phyloP scores from a whole-genome alignment of 2,329 filamentous ascomycete genomes.

The Ophiosphaerella herpotricha region DNA sequence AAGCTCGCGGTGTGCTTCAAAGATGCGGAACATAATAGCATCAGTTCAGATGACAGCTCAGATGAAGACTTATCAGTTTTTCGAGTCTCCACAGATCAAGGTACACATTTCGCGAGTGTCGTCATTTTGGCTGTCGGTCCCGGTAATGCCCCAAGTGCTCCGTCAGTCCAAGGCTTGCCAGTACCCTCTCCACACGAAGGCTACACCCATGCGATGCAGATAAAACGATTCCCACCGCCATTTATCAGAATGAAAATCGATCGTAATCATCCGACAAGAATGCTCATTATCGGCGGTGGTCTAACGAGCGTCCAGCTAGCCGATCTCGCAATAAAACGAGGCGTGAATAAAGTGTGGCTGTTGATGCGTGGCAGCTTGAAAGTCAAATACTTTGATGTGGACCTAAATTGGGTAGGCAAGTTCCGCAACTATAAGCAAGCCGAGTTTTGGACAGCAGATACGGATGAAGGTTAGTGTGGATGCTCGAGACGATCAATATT shows the following conservation, averaged over 20 bases:
- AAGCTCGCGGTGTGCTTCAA: conserved; percentile 48
- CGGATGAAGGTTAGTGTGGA: conserved; percentile 57
- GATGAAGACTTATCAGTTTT: conserved; percentile 62
- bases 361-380: conserved; percentile 66
- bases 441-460: conserved; percentile 76
- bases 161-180: conserved; percentile 52
- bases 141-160: conserved; percentile 58
- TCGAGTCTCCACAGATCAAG: conserved; percentile 62
- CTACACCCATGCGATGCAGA: conserved; percentile 68
- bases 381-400: conserved; percentile 79
- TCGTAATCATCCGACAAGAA: conserved; percentile 54
- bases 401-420: conserved; percentile 79
- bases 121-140: conserved; percentile 75
- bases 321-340: conserved; percentile 67
- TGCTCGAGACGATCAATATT: not conserved
- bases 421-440: conserved; percentile 79
- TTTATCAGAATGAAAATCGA: conserved; percentile 60
- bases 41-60: conserved; percentile 20
- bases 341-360: conserved; percentile 70
- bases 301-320: conserved; percentile 76
- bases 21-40: conserved; percentile 21
- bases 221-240: conserved; percentile 61
- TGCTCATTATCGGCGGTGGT: conserved; percentile 76
- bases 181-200: conserved; percentile 49
- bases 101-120: conserved; percentile 60